A percentile compares a stretch with the other conserved stretches of the same genome.
Evolutionary conservation across 2,329 filamentous ascomycete genomes (phyloP).

Genomic region (Leptoxyphium fumago): DNA sequence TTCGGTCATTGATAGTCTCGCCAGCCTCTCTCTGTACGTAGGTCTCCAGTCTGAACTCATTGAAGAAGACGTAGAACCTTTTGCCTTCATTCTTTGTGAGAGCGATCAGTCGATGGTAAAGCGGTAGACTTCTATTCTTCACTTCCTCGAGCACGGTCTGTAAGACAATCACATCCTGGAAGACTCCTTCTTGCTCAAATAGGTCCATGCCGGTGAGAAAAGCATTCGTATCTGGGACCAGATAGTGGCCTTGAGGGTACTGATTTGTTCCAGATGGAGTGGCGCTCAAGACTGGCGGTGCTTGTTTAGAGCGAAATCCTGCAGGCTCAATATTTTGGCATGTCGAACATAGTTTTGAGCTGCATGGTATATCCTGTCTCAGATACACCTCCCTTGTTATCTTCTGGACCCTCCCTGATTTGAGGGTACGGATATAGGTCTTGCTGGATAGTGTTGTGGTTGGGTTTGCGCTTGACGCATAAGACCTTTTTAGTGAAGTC

Average conservation of each 20-base stretch:
- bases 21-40: conserved; percentile 59
- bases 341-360: conserved; percentile 67
- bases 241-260: conserved; percentile 79
- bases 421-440: conserved; percentile 86
- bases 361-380: conserved; percentile 92
- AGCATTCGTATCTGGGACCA: conserved; percentile 92
- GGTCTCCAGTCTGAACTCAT: conserved; percentile 90
- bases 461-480: conserved; percentile 40
- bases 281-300: conserved; percentile 77
- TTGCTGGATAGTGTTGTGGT: conserved; percentile 72
- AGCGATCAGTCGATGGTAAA: conserved; percentile 85
- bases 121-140: conserved; percentile 78
- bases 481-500: conserved; percentile 48
- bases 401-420: conserved; percentile 95
- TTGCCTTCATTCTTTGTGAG: conserved; percentile 94
- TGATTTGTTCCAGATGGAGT: conserved; percentile 69
- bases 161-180: conserved; percentile 91
- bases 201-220: conserved; percentile 92
- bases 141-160: conserved; percentile 96
- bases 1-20: conserved; percentile 90
- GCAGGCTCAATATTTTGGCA: conserved; percentile 56
- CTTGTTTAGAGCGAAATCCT: conserved; percentile 63
- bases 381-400: conserved; percentile 95
- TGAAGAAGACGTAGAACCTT: conserved; percentile 97
- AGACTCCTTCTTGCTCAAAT: conserved; percentile 80